These are phyloP conservation scores for Aspergillus nomiae DNA, from an alignment of 2,329 filamentous ascomycete species.

Conservation along the genomic window DNA sequence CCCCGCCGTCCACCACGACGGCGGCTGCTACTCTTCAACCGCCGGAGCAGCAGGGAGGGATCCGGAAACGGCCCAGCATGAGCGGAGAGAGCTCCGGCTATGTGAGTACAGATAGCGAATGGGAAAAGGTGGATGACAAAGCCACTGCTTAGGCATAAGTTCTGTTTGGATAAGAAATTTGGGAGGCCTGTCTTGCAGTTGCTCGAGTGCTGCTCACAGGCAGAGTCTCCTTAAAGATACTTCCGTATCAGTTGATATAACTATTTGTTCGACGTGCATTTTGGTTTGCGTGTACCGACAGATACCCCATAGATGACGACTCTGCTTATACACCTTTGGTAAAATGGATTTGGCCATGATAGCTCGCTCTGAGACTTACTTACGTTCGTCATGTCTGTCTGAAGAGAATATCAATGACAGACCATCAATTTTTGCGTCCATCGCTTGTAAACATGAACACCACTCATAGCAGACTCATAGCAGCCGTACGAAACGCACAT, in stretches of 20 bases:
- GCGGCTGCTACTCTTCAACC: slow-evolving; percentile 50
- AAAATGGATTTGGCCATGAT: not conserved
- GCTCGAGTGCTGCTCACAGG: not conserved
- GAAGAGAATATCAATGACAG: not conserved
- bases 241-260: slow-evolving; percentile 1
- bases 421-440: not conserved
- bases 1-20: slow-evolving; percentile 21
- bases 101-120: slow-evolving; percentile 88
- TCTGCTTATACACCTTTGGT: not conserved
- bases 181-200: not conserved
- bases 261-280: not conserved
- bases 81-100: slow-evolving; percentile 56
- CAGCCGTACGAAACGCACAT: not conserved
- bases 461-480: not conserved
- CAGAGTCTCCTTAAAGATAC: not conserved
- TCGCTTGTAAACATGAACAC: not conserved
- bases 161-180: not conserved
- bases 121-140: slow-evolving; percentile 79
- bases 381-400: not conserved
- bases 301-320: slow-evolving; percentile 7
- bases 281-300: slow-evolving; percentile 1
- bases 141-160: slow-evolving; percentile 9
- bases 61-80: slow-evolving; percentile 49
- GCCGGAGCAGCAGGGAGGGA: slow-evolving; percentile 38
- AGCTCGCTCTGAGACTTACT: not conserved